These are phyloP conservation scores for Inosperma sp. DNA, from an alignment of 768 basidiomycete genomes.

Conservation along the genomic window DNA sequence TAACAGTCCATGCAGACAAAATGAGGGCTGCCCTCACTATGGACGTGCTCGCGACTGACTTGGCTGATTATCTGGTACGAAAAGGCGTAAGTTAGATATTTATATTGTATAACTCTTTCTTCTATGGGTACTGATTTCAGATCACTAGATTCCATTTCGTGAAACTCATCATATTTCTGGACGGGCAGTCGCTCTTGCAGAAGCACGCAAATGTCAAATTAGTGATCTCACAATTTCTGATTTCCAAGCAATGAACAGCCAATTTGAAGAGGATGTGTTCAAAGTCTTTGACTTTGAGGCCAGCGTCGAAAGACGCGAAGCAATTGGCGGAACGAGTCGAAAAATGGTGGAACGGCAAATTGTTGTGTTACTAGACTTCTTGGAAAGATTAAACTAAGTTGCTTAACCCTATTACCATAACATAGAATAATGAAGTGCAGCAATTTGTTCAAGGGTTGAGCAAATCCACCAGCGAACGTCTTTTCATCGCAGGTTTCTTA, in stretches of 20 bases:
- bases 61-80: conserved; percentile 97
- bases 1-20: conserved; percentile 80
- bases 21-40: conserved; percentile 90
- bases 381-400: conserved; percentile 30
- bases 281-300: conserved; percentile 93
- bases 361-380: conserved; percentile 57
- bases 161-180: conserved; percentile 99
- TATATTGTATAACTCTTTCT: neutral
- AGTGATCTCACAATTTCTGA: conserved; percentile 77
- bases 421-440: no score
- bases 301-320: conserved; percentile 85
- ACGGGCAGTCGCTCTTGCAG: conserved; percentile 91
- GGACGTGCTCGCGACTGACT: conserved; percentile 98
- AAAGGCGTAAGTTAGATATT: conserved; percentile 82
- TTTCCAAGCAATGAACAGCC: conserved; percentile 66
- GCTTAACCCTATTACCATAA: no score
- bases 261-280: conserved; percentile 79
- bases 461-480: no score
- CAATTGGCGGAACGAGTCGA: conserved; percentile 88
- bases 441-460: no score
- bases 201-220: conserved; percentile 73
- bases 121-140: conserved; percentile 1
- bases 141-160: conserved; percentile 84
- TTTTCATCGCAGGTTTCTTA: no score
- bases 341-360: conserved; percentile 86